Base-by-base conservation (phyloP, 352 stramenopile genomes). In the Pythium vanterpoolii region DNA sequence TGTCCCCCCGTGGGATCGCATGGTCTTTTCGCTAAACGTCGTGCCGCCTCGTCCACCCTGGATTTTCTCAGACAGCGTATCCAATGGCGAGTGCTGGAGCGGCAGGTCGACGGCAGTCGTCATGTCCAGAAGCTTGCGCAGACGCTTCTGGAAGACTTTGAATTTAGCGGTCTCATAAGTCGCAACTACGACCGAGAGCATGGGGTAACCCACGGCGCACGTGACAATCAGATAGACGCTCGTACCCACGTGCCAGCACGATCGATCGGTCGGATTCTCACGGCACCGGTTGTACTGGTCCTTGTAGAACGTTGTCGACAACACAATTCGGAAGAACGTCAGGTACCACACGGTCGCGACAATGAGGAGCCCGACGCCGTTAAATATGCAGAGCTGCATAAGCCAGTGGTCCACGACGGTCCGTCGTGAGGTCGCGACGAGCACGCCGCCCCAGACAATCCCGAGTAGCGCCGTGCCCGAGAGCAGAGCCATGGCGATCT, bases 281-380 rank as follows among this genome's bases (percentile, higher is more conserved):
- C 53, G 73, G 69, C 83, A 93, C 44, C 81, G 83, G 21, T 74
- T 89, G 56, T 70, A 89, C 60, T 93, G 77, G 62, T 93, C 79
- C 54, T 83, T 81, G 72, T 93, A 93, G 49, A 90, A 93, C 27
- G 79, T 79, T 51, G 83, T 86, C 40, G 78, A 63, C 16, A 93
- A 67, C 27, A 93, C 65, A 18, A 64, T 31, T 40, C 71, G 71
- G 63, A 86, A 90, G 19, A 93, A 75, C 44, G 68, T 77, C 27
- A 86, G 62, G 65, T 93, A 93, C 81, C 79, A 93, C 44, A 89
- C 46, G 30, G 69, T 55, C 5, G 71, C 77, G 9, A 83, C 57
- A 27, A 66, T 42, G 21, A 90, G 59, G 56, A 71, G 79, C 7
- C 61, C 55, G 5, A 89, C 55, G 4, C 79, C 79, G 43, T 82